A percentile compares a stretch with the other conserved stretches of the same genome.
These are phyloP conservation scores for Populus euphratica DNA, from an alignment of 345 rosid species.

Conservation along the genomic window DNA sequence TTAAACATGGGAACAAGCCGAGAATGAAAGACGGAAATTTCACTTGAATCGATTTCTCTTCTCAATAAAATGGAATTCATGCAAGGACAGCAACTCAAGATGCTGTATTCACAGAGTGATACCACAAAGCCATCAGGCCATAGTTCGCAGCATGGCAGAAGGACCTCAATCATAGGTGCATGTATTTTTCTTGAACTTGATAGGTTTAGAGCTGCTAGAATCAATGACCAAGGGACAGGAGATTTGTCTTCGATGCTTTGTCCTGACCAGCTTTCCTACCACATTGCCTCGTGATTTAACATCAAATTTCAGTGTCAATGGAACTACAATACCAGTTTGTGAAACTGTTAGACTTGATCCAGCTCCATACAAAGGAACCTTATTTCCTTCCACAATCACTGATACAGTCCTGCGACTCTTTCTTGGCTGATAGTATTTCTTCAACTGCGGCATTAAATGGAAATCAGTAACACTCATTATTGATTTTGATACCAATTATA, in stretches of 20 bases:
- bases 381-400: constrained; percentile 58
- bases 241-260: constrained; percentile 50
- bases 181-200: constrained; percentile 41
- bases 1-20: not conserved
- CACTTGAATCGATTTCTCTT: not conserved
- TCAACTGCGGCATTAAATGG: constrained; percentile 43
- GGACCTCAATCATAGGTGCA: constrained; percentile 23
- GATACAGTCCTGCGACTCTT: constrained; percentile 57
- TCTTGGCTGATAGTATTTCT: constrained; percentile 65
- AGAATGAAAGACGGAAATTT: not conserved
- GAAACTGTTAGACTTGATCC: constrained; percentile 52
- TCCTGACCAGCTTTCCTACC: constrained; percentile 73
- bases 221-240: constrained; percentile 60
- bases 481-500: not conserved
- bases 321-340: constrained; percentile 43
- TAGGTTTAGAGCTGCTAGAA: constrained; percentile 47
- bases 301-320: constrained; percentile 51
- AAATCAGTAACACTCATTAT: not conserved
- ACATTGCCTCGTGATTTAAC: constrained; percentile 62
- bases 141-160: not conserved
- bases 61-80: not conserved
- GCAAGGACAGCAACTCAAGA: not conserved
- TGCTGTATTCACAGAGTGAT: not conserved
- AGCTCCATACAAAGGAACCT: constrained; percentile 71
- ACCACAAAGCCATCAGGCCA: not conserved